Base-by-base conservation (phyloP, 176 grass and related monocot species). In the Thinopyrum elongatum region DNA sequence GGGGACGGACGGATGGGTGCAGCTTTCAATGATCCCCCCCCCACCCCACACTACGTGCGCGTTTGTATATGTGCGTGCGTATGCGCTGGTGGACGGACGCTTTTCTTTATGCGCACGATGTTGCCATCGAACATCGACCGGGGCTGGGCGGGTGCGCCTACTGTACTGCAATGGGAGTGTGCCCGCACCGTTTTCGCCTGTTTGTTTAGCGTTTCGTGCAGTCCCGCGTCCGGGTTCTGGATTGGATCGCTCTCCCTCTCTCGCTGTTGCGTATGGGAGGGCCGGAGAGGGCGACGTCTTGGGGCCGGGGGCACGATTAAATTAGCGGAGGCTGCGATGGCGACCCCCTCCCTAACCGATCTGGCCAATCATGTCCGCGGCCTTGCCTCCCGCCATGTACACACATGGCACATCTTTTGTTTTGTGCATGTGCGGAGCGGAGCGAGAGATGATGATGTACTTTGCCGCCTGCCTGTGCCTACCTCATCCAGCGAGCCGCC, bases 1-100 rank as follows among this genome's bases (percentile, higher is more conserved):
- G 83, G 86, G 83, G 86, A 68, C 83, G 67, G 87, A 68, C 83
- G 84, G 82, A 92, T 89, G 89, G 89, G 25, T 75, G 93, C 88
- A 84, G 85, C 89, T 95, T 86, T 90, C 90, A 93, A 84, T 77
- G 79, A 89, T 76, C 84, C 41, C 36, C 19, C 46, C 44, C 39
- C 9, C 6, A 7, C 13, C 4, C 46, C 16, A 1, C 57, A 1
- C 57, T 7, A 9, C 70, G 74, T 65, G 87, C 82, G 85, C 68
- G 80, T 84, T 67, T 91, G 89, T 87, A 69, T 91, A 80, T 51
- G 85, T 78, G 59, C 26, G 71, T 34, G 63, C 27, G n/a, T 68
- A 70, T 70, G 67, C 38, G 76, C 70, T 64, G 87, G 89, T 91
- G 85, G 85, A 21, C 29, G 85, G 85, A 15, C 29, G 89, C 49